These are phyloP conservation scores for Exophiala aquamarina DNA, from an alignment of 2,329 filamentous ascomycete species.

Conservation along the genomic window DNA sequence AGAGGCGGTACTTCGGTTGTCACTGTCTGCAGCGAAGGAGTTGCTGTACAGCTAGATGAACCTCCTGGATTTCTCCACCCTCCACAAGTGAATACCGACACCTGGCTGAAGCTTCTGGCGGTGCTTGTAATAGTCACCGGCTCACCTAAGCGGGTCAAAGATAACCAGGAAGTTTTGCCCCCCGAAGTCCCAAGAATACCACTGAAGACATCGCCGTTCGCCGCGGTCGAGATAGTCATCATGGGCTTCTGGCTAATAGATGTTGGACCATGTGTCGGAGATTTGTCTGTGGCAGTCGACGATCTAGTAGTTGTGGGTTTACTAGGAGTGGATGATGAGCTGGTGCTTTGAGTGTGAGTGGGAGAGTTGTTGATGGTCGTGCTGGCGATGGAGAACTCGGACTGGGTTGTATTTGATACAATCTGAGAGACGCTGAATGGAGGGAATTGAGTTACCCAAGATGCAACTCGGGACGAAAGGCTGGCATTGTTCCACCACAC, in stretches of 20 bases:
- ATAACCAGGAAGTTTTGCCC: background rate
- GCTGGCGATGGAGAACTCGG: background rate
- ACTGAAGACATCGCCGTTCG: background rate
- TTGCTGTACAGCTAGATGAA: background rate
- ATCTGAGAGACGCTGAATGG: background rate
- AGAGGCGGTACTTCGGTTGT: background rate
- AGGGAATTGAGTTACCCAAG: background rate
- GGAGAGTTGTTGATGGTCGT: background rate
- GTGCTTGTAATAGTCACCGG: background rate
- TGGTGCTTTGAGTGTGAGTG: background rate
- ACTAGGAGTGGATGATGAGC: background rate
- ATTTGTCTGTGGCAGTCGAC: background rate
- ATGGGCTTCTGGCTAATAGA: background rate
- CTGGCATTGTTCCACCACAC: background rate
- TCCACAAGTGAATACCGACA: background rate
- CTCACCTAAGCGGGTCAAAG: background rate
- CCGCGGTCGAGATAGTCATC: background rate
- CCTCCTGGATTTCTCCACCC: background rate
- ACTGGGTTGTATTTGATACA: background rate
- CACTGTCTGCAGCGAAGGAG: background rate
- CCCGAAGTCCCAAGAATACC: background rate
- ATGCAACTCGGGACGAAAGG: background rate
- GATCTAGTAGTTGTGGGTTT: background rate
- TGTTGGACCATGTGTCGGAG: background rate
- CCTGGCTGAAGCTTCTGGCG: background rate